Conservation (phyloP, 2,329 filamentous ascomycete genomes). For the Dactylonectria macrodidyma region DNA sequence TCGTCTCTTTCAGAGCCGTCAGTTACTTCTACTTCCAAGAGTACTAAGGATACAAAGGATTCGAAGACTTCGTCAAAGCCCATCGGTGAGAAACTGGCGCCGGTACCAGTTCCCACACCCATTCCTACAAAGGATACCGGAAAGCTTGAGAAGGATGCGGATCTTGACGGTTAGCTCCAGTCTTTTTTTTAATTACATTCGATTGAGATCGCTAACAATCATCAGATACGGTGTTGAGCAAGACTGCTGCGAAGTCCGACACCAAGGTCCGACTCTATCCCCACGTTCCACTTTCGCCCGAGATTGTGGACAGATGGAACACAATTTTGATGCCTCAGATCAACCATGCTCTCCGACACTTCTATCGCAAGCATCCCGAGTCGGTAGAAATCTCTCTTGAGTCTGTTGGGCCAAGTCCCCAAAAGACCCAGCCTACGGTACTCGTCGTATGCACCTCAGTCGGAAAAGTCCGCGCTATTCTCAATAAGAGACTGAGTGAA, state of each 20-base stretch:
- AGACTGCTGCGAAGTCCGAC: conserved; percentile 44
- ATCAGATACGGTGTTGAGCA: conserved; percentile 40
- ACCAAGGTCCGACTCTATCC: conserved; percentile 72
- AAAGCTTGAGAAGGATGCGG: conserved; percentile 27
- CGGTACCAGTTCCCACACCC: conserved; percentile 1
- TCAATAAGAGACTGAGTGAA: conserved; percentile 77
- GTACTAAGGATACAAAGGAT: conserved; percentile 36
- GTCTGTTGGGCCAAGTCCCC: conserved; percentile 78
- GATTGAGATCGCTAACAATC: conserved; percentile 21
- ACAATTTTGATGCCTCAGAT: conserved; percentile 79
- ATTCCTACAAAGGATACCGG: conserved; percentile 9
- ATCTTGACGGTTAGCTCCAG: conserved; percentile 39
- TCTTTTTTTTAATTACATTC: too few relatives aligned
- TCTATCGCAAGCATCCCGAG: conserved; percentile 81
- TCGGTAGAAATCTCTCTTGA: conserved; percentile 85
- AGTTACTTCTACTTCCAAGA: conserved; percentile 18
- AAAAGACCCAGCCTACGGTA: conserved; percentile 79
- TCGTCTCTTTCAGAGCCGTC: background rate
- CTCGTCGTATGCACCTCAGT: conserved; percentile 84
- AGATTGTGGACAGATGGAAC: conserved; percentile 81
- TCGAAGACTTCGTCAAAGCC: conserved; percentile 20
- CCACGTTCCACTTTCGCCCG: conserved; percentile 70
- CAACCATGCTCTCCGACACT: conserved; percentile 78
- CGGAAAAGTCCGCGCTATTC: conserved; percentile 77
- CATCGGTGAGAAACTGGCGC: conserved; percentile 38